phyloP scores from a whole-genome alignment of 257 asterid species.

The Agastache rugosa region DNA sequence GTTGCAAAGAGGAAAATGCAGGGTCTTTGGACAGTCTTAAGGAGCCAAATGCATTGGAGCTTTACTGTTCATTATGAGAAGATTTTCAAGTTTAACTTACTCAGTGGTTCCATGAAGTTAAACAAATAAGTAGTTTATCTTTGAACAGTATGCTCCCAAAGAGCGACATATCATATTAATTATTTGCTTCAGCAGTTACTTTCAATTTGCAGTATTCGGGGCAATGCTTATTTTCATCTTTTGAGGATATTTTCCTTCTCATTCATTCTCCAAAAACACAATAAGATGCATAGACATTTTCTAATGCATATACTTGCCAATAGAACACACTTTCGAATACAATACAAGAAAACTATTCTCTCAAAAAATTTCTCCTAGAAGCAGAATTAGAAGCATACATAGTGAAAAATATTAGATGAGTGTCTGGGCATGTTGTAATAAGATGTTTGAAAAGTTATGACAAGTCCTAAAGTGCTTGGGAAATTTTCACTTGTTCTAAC shows the following conservation, averaged over 20 bases:
- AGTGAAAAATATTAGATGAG: not conserved
- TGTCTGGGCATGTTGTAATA: not conserved
- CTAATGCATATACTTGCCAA: not conserved
- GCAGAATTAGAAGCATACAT: not conserved
- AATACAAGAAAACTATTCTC: not conserved
- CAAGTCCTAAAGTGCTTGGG: not conserved
- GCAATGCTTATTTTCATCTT: not conserved
- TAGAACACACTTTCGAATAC: not conserved
- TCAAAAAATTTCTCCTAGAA: not conserved
- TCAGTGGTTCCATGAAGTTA: conserved; percentile 8
- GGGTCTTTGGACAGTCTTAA: not conserved
- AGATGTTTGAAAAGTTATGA: conserved; percentile 7
- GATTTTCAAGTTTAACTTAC: conserved; percentile 5
- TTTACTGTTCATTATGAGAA: not conserved
- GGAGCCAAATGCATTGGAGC: conserved; percentile 20
- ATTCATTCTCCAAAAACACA: not conserved
- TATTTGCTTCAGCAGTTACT: conserved; percentile 1
- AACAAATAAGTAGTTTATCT: conserved; percentile 10
- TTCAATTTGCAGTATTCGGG: not conserved
- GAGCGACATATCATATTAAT: not conserved
- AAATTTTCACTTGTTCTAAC: not conserved
- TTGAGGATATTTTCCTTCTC: not conserved
- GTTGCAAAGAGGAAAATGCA: conserved; percentile 1
- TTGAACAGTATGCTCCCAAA: conserved; percentile 14
- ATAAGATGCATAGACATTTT: not conserved